Evolutionary conservation across 441 rosid genomes (phyloP), one percentile per base, ranked within the genome.

Genomic region (Daphne laureola): DNA sequence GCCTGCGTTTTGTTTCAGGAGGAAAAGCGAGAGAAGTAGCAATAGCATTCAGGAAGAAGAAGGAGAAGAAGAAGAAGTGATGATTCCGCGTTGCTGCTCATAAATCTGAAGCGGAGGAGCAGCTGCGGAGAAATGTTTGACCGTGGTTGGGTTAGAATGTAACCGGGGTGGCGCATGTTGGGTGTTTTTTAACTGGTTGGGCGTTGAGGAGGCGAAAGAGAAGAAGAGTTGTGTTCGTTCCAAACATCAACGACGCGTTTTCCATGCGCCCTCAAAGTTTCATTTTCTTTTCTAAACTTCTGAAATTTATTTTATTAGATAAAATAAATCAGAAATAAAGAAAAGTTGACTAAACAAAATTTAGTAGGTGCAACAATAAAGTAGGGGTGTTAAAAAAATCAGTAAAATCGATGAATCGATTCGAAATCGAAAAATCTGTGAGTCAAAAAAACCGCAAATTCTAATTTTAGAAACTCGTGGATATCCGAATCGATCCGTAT

Each of bases 181-280:
- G 38, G 50, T 31, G 38, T 18, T 38, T 18, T 58, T 58, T 55
- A 53, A 63, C 7, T 49, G 35, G 62, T 63, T 55, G 72, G 69
- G 56, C 46, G 75, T 68, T 73, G 76, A 63, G 73, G 47, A 61
- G 64, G 31, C 79, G 67, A 75, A 56, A 54, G 15, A 55, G 54
- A 67, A 64, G 25, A 56, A 54, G 15, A 55, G 54, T 69, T 61
- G 25, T 21, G 25, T 21, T 21, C 3, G 25, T 21, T 21, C 25
- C 25, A 21, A 21, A 21, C 25, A 21, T 3, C 25, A 21, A 21
- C 25, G 3, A 21, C 2, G 62, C 69, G 63, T 64, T 72, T n/a
- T 18, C 15, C 26, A 45, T 35, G 40, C 17, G 25, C 15, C 43
- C 40, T 35, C 23, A 35, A n/a, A n/a, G n/a, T n/a, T n/a, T n/a